These are phyloP conservation scores for Trichosporon asahii DNA, from an alignment of 1,284 basidiomycete genomes.

Conservation along the genomic window DNA sequence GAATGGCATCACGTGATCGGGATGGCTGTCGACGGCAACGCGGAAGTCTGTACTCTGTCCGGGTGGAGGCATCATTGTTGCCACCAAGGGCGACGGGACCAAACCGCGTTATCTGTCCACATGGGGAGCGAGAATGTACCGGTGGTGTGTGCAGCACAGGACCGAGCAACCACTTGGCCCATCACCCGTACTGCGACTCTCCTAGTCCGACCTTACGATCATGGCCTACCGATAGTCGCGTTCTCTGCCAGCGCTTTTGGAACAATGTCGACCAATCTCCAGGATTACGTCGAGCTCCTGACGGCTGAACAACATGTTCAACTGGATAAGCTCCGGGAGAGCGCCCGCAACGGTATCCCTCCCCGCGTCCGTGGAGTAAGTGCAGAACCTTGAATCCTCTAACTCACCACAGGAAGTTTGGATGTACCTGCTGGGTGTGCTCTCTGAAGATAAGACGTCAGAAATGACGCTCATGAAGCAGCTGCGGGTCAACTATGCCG, in stretches of 20 bases:
- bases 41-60: background rate
- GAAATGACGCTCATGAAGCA: constrained; percentile 44
- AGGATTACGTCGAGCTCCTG: constrained; percentile 43
- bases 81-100: background rate
- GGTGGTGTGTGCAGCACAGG: no score
- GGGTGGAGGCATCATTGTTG: background rate
- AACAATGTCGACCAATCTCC: constrained; percentile 41
- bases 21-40: background rate
- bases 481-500: constrained; percentile 36
- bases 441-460: constrained; percentile 46
- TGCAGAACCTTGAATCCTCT: background rate
- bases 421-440: constrained; percentile 50
- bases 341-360: constrained; percentile 47
- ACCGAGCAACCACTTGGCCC: no score
- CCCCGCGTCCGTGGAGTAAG: constrained; percentile 46
- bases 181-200: no score
- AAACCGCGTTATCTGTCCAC: background rate
- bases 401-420: constrained; percentile 43
- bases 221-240: background rate
- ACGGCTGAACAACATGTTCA: constrained; percentile 50
- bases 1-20: background rate
- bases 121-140: background rate
- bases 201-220: background rate
- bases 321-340: constrained; percentile 44
- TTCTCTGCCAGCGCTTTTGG: background rate